Evolutionary conservation across 345 rosid genomes (phyloP).

Genomic region (Eucalyptus albens): DNA sequence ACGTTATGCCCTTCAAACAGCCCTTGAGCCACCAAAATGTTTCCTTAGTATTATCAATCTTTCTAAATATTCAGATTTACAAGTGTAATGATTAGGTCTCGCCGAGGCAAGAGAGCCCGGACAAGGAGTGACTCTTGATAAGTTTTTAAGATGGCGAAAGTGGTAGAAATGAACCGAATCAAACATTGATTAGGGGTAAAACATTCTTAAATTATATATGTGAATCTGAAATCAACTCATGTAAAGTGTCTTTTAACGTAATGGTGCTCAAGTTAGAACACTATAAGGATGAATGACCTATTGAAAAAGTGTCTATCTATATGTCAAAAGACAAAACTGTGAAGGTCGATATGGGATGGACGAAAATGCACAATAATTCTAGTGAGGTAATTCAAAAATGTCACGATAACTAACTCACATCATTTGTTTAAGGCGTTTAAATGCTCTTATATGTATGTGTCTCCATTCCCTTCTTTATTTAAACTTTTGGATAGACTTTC

Average conservation of each 20-base stretch:
- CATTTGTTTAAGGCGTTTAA: background rate
- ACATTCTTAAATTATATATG: background rate
- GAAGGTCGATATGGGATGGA: rapidly evolving
- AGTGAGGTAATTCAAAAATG: background rate
- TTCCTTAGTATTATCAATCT: background rate
- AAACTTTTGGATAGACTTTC: background rate
- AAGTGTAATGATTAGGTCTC: background rate
- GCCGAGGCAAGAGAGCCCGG: rapidly evolving
- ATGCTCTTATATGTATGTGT: background rate
- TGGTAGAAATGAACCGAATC: background rate
- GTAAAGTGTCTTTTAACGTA: background rate
- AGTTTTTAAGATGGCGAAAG: background rate
- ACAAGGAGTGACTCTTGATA: background rate
- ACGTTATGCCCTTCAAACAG: background rate
- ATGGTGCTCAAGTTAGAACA: background rate
- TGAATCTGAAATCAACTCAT: background rate
- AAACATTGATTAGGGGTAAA: background rate
- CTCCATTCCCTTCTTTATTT: background rate
- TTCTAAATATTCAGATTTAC: background rate
- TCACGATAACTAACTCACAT: background rate
- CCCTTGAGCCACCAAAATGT: background rate
- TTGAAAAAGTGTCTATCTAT: background rate
- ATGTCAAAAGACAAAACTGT: background rate
- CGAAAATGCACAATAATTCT: background rate
- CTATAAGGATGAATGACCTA: background rate